These are phyloP conservation scores for Acacia confusa DNA, from an alignment of 306 rosid species.

Conservation along the genomic window DNA sequence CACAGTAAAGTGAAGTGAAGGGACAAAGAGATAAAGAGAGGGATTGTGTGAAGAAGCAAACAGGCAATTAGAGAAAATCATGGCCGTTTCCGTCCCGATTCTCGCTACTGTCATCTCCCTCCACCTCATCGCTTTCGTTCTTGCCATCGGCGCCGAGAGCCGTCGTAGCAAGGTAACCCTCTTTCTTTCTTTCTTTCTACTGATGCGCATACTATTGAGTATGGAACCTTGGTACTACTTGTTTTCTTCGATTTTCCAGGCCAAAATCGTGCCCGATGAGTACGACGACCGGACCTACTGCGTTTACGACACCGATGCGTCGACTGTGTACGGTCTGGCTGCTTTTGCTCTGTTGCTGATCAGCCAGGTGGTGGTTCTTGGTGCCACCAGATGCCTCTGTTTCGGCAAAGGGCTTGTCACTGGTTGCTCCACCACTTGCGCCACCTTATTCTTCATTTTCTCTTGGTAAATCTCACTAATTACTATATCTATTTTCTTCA, in stretches of 20 bases:
- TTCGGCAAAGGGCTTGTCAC: slow-evolving; percentile 83
- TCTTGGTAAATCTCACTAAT: slow-evolving; percentile 55
- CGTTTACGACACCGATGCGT: slow-evolving; percentile 76
- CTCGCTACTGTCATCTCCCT: slow-evolving; percentile 60
- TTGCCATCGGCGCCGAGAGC: slow-evolving; percentile 89
- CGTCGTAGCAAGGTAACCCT: slow-evolving; percentile 72
- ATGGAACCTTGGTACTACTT: not conserved
- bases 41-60: not conserved
- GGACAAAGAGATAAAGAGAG: not conserved
- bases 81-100: slow-evolving; percentile 69
- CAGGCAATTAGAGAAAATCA: slow-evolving; percentile 6
- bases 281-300: slow-evolving; percentile 76
- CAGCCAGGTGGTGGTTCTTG: slow-evolving; percentile 67
- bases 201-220: not conserved
- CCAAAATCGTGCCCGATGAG: slow-evolving; percentile 58
- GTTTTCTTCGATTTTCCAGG: slow-evolving; percentile 44
- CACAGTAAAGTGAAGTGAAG: not conserved
- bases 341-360: slow-evolving; percentile 66
- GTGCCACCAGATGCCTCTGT: slow-evolving; percentile 85
- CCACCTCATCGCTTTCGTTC: slow-evolving; percentile 82
- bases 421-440: slow-evolving; percentile 60
- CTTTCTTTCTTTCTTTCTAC: not conserved
- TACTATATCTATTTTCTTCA: not conserved
- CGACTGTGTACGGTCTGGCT: slow-evolving; percentile 82
- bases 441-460: slow-evolving; percentile 70